Conservation (phyloP, 768 basidiomycete species). For the Phylloporus sp. region DNA sequence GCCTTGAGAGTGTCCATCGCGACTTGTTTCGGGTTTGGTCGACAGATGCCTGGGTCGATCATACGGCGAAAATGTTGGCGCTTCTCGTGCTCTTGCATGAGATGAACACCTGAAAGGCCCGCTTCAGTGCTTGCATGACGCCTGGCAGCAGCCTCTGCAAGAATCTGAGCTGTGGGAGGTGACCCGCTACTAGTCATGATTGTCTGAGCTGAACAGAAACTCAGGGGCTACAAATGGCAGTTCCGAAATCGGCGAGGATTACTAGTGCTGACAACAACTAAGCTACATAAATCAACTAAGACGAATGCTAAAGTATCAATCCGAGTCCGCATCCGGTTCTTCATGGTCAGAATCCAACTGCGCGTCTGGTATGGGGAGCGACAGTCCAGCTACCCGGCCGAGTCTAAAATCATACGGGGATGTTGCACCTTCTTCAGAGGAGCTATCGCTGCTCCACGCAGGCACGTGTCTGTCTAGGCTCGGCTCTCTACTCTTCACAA, state of each 20-base stretch:
- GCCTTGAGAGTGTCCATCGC: slow-evolving; percentile 64
- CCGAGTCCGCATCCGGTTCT: slow-evolving; percentile 20
- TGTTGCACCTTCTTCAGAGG: slow-evolving; percentile 43
- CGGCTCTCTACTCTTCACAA: slow-evolving; percentile 21
- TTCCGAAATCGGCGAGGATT: neutral
- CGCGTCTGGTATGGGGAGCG: slow-evolving; percentile 2
- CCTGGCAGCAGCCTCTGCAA: slow-evolving; percentile 29
- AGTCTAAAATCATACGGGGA: slow-evolving; percentile 13
- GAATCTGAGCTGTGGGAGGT: slow-evolving; percentile 15
- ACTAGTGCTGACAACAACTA: neutral
- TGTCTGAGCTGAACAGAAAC: neutral
- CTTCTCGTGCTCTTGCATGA: slow-evolving; percentile 52
- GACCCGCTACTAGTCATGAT: slow-evolving; percentile 12
- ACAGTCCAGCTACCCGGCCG: slow-evolving; percentile 6
- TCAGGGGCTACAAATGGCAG: slow-evolving; percentile 17
- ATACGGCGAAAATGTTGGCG: slow-evolving; percentile 70
- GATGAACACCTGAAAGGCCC: slow-evolving; percentile 6
- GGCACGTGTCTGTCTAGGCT: slow-evolving; percentile 32
- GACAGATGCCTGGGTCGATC: slow-evolving; percentile 72
- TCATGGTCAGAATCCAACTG: slow-evolving; percentile 18
- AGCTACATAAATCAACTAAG: neutral
- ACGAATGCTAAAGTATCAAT: slow-evolving; percentile 5
- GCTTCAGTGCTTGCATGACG: slow-evolving; percentile 11
- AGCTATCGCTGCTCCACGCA: slow-evolving; percentile 58
- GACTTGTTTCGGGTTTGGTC: slow-evolving; percentile 60